A percentile compares a stretch with the other conserved stretches of the same genome.
These are phyloP conservation scores for Xylaria venustula DNA, from an alignment of 495 filamentous ascomycete species.

Conservation along the genomic window DNA sequence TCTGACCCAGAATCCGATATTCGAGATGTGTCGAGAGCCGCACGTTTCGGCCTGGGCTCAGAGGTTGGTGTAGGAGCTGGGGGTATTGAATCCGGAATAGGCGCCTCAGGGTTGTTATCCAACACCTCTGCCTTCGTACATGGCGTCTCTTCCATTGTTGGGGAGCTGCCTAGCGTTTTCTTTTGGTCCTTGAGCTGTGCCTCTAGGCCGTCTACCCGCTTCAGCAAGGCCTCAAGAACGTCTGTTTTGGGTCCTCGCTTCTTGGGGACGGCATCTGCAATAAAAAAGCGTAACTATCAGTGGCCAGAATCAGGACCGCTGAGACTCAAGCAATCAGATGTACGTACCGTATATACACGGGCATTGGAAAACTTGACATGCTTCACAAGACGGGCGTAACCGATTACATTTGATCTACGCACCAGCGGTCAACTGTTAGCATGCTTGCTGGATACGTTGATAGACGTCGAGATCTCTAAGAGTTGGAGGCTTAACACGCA, in stretches of 20 bases:
- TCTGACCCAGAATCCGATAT: conserved; percentile 26
- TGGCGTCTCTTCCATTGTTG: conserved; percentile 32
- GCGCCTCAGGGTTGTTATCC: background rate
- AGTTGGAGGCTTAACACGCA: conserved; percentile 28
- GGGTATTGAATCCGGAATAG: conserved; percentile 5
- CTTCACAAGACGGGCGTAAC: conserved; percentile 77
- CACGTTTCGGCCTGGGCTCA: conserved; percentile 26
- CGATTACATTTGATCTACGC: conserved; percentile 86
- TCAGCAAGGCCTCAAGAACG: conserved; percentile 78
- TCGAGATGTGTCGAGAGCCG: conserved; percentile 18
- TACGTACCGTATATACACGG: conserved; percentile 81
- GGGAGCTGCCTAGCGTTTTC: conserved; percentile 45
- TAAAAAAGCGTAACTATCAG: conserved; percentile 17
- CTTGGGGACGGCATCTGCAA: conserved; percentile 78
- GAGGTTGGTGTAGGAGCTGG: conserved; percentile 11
- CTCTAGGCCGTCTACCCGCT: conserved; percentile 80
- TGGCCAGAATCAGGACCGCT: background rate
- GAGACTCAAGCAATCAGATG: background rate
- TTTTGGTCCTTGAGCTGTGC: conserved; percentile 70
- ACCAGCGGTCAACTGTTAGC: conserved; percentile 22
- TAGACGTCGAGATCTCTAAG: background rate
- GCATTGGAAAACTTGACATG: conserved; percentile 84
- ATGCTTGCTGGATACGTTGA: conserved; percentile 2
- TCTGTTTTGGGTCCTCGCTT: conserved; percentile 88
- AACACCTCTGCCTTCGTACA: conserved; percentile 7